Conservation (phyloP, 371 early-diverging fungal species). For the Entomophthora muscae region DNA sequence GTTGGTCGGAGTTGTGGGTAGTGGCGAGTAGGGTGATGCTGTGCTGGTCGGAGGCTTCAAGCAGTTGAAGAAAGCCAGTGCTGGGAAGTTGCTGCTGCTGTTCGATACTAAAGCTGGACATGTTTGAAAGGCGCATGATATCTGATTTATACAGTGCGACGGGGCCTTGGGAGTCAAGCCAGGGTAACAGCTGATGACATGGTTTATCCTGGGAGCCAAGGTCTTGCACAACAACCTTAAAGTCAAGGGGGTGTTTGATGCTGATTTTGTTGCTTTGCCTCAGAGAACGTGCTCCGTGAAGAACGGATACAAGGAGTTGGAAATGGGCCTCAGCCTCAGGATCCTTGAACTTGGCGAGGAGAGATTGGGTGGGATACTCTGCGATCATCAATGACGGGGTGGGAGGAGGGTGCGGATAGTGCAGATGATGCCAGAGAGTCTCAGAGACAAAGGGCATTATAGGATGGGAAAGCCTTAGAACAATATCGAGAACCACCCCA, state of each 20-base stretch:
- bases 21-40: background rate
- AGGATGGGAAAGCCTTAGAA: background rate
- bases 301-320: background rate
- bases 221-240: background rate
- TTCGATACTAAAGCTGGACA: background rate
- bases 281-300: background rate
- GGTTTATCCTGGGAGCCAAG: background rate
- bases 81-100: background rate
- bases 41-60: background rate
- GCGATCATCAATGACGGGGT: background rate
- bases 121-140: background rate
- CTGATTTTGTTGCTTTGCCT: background rate
- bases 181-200: background rate
- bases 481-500: background rate
- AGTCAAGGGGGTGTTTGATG: background rate
- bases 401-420: background rate
- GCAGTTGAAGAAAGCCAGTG: background rate
- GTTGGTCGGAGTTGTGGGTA: background rate
- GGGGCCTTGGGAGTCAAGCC: background rate
- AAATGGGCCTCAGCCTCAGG: background rate
- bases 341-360: background rate
- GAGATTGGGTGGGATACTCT: background rate
- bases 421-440: background rate
- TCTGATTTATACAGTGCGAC: background rate
- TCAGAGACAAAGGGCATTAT: constrained; percentile 7